A percentile compares a stretch with the other conserved stretches of the same genome.
phyloP scores from a whole-genome alignment of 805 yeast genomes.

The Wickerhamiella sorbophila region DNA sequence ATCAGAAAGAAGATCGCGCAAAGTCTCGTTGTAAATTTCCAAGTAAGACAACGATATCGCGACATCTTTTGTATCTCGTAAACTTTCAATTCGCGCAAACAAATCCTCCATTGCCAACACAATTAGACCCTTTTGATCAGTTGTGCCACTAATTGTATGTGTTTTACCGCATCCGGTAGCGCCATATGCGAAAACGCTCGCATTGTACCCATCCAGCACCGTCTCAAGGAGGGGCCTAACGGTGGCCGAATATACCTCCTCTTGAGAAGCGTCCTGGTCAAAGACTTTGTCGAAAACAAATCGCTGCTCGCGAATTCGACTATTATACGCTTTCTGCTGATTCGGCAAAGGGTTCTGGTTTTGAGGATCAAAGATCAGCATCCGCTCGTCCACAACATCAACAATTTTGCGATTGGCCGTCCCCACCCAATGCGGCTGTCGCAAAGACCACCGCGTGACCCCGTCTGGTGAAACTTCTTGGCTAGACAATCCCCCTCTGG shows the following conservation, averaged over 20 bases:
- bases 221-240: conserved; percentile 59
- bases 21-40: conserved; percentile 85
- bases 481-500: conserved; percentile 29
- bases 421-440: conserved; percentile 36
- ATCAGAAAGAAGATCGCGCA: conserved; percentile 62
- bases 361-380: conserved; percentile 79
- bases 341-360: conserved; percentile 19
- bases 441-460: conserved; percentile 33
- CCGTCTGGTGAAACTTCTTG: conserved; percentile 16
- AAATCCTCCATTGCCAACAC: conserved; percentile 66
- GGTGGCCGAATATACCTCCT: conserved; percentile 50
- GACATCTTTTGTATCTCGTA: conserved; percentile 35
- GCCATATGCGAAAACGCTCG: conserved; percentile 91
- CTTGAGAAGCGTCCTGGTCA: conserved; percentile 50
- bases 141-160: conserved; percentile 70
- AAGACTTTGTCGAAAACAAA: conserved; percentile 74
- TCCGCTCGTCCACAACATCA: conserved; percentile 68
- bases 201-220: conserved; percentile 71
- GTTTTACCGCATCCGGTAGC: conserved; percentile 98
- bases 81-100: conserved; percentile 41
- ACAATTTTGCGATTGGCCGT: conserved; percentile 29
- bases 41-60: conserved; percentile 52
- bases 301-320: conserved; percentile 7
- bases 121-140: conserved; percentile 63
- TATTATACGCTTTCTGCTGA: conserved; percentile 2